phyloP scores from a whole-genome alignment of 805 yeast genomes.

The Schizosaccharomyces cryophilus region DNA sequence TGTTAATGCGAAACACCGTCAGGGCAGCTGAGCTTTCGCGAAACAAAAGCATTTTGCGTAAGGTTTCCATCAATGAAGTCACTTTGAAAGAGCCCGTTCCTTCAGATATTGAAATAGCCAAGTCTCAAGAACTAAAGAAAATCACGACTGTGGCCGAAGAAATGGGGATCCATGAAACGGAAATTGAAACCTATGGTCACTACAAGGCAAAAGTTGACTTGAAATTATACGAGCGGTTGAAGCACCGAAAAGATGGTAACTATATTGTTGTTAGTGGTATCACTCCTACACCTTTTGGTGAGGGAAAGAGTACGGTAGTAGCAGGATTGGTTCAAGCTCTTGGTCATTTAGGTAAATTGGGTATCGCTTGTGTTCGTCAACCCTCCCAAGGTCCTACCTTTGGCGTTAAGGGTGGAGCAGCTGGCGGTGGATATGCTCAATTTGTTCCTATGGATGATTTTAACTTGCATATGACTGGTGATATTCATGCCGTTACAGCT shows the following conservation, averaged over 20 bases:
- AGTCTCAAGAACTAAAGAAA: conserved; percentile 69
- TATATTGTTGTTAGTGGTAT: conserved; percentile 88
- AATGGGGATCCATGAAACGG: conserved; percentile 51
- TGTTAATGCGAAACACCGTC: conserved; percentile 66
- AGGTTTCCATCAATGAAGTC: conserved; percentile 26
- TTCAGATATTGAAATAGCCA: conserved; percentile 69
- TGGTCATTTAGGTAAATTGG: conserved; percentile 57
- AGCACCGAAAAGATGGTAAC: conserved; percentile 43
- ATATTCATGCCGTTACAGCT: conserved; percentile 83
- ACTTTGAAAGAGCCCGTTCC: conserved; percentile 48
- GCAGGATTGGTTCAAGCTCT: conserved; percentile 91
- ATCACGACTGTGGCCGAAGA: conserved; percentile 54
- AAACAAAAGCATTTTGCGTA: conserved; percentile 21
- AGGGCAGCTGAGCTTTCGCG: conserved; percentile 47
- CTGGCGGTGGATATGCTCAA: conserved; percentile 96
- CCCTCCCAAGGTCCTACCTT: conserved; percentile 98
- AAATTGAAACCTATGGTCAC: conserved; percentile 70
- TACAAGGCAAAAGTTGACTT: conserved; percentile 73
- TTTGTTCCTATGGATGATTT: conserved; percentile 98
- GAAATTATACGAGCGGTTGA: conserved; percentile 42
- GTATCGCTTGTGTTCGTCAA: conserved; percentile 88
- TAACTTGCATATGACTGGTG: conserved; percentile 93
- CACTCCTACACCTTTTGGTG: conserved; percentile 95
- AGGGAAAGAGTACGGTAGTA: conserved; percentile 91
- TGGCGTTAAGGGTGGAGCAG: conserved; percentile 98